Percentiles rank a stretch among this genome's conserved stretches.
Conservation (phyloP, 2,329 filamentous ascomycete species). For the Alternaria brassicae region DNA sequence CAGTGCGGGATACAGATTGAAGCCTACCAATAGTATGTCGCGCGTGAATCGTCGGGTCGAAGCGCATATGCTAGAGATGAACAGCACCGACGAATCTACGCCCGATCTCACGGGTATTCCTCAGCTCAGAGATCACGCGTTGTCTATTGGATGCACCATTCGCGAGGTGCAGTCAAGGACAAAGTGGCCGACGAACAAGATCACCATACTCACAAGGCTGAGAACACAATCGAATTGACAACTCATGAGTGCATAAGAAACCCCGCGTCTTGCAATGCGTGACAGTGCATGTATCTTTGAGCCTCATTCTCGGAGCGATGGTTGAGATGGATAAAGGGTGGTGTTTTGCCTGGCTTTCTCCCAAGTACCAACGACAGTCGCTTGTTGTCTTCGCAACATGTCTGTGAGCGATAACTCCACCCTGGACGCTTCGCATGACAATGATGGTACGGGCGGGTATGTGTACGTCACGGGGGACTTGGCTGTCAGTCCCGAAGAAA, state of each 20-base stretch:
- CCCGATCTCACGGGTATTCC: slow-evolving; percentile 9
- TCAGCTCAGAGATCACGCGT: not conserved
- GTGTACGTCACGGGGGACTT: not conserved
- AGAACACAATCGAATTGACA: slow-evolving; percentile 2
- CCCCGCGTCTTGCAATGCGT: not conserved
- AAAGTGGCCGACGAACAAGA: slow-evolving; percentile 5
- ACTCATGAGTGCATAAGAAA: slow-evolving; percentile 8
- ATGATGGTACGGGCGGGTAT: not conserved
- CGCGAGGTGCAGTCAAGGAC: slow-evolving; percentile 5
- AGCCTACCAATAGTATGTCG: not conserved
- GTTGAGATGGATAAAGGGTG: not conserved
- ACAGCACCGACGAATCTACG: not conserved
- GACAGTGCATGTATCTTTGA: slow-evolving; percentile 1
- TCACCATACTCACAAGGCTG: not conserved
- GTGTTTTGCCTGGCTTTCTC: not conserved
- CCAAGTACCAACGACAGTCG: not conserved
- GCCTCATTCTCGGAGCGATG: not conserved
- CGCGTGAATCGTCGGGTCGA: not conserved
- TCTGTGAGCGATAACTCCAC: slow-evolving; percentile 4
- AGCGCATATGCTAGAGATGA: not conserved
- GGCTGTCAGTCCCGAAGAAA: slow-evolving; percentile 3
- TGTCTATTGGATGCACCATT: not conserved
- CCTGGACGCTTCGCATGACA: not conserved
- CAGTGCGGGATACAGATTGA: not conserved
- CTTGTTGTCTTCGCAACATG: not conserved